Evolutionary conservation across 2,329 filamentous ascomycete species (phyloP), one percentile per base, ranked within the genome.

Genomic region (Microdochium trichocladiopsis): DNA sequence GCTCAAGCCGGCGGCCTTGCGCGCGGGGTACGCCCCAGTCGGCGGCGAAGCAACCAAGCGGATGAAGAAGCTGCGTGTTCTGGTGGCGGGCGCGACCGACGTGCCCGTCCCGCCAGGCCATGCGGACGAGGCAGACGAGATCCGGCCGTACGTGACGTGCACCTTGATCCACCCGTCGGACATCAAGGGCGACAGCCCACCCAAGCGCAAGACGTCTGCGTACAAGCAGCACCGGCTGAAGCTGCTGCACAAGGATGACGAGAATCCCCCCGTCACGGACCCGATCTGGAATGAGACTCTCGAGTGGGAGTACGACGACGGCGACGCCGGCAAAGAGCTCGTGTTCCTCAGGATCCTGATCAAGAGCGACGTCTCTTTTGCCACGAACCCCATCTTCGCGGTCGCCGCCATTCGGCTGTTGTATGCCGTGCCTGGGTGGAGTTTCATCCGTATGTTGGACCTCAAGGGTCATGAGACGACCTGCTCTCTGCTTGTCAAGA

Each of bases 281-380:
- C 84, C 84, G 0, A 50, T 88, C 8, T 88, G 83, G 83, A 76
- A 87, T 57, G 82, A 87, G 64, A 71, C 69, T 14, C 68, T 88
- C 9, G 82, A 85, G 60, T 88, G 84, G 84, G 80, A 84, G 55
- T 87, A 80, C 58, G 79, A 84, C 5, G 83, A 86, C 52, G 85
- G 82, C 57, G 41, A 45, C 21, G 41, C 41, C 16, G 41, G 14
- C n/a, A 45, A 45, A 4, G 84, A 87, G 62, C 61, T 88, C 48
- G 76, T 78, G 0, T 88, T 88, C 58, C 57, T 88, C 57, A 72
- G 84, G 0, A 73, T 88, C 53, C 69, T 87, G 43, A 74, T 88
- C 67, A 88, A 88, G 72, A 83, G 78, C 57, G 84, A 87, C 54
- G 81, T 84, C 54, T 76, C 74, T 55, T 87, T 82, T 64, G 69